phyloP scores from a whole-genome alignment of 2,329 filamentous ascomycete genomes.

The Phyllosticta capitalensis region DNA sequence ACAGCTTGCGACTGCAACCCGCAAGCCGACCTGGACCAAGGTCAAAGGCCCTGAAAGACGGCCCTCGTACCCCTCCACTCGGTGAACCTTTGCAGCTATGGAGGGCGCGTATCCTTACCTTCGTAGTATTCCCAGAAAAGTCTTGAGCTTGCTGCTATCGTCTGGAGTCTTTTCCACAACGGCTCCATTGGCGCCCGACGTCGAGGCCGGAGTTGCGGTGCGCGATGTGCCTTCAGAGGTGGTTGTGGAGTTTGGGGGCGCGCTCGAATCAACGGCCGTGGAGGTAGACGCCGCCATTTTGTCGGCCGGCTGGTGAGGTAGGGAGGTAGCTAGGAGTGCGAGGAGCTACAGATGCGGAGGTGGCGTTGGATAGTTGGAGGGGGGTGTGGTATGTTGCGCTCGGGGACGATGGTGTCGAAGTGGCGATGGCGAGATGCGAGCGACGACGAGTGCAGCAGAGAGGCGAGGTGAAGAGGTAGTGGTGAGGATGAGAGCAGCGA shows the following conservation, averaged over 20 bases:
- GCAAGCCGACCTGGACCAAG: background rate
- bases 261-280: background rate
- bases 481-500: constrained; percentile 3
- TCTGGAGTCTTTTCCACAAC: constrained; percentile 51
- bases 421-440: background rate
- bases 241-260: background rate
- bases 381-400: constrained; percentile 1
- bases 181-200: constrained; percentile 12
- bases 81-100: background rate
- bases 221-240: constrained; percentile 24
- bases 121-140: constrained; percentile 76
- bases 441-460: too few species aligned
- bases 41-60: background rate
- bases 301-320: background rate
- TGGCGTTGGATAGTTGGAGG: background rate
- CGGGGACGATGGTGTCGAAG: constrained; percentile 1
- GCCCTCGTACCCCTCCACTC: background rate
- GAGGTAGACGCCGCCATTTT: background rate
- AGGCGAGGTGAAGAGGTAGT: constrained; percentile 4
- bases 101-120: constrained; percentile 50
- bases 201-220: constrained; percentile 25
- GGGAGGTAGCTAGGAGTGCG: background rate
- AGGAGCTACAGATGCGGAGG: background rate
- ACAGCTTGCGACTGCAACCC: background rate
- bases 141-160: constrained; percentile 81